These are phyloP conservation scores for Fallopia convolvulus DNA, from an alignment of 148 eudicot genomes.

Conservation along the genomic window DNA sequence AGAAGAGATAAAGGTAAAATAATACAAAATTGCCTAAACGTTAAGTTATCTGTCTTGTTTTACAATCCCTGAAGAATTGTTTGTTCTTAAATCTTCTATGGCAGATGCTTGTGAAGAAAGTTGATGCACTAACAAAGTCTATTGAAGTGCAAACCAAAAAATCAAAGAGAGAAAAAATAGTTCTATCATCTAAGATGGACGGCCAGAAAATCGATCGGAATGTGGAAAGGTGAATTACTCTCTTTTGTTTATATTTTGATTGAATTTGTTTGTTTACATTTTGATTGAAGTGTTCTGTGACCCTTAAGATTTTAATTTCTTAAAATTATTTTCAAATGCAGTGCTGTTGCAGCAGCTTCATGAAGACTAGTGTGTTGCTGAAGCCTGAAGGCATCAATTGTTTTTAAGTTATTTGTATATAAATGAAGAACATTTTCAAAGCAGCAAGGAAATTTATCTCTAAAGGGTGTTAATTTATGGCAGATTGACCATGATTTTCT, in stretches of 20 bases:
- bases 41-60: background rate
- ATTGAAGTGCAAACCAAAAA: conserved; percentile 69
- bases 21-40: background rate
- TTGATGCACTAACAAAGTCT: conserved; percentile 52
- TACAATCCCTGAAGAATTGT: background rate
- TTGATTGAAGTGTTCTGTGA: background rate
- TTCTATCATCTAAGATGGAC: conserved; percentile 29
- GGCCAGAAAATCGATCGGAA: conserved; percentile 22
- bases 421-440: background rate
- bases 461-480: background rate
- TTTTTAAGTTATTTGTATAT: background rate
- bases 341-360: background rate
- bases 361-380: background rate
- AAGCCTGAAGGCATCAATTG: background rate
- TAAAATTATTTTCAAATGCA: background rate
- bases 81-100: background rate
- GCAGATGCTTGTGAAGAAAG: conserved; percentile 66
- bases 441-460: background rate
- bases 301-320: background rate
- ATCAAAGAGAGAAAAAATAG: conserved; percentile 49
- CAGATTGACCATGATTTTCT: background rate
- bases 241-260: background rate
- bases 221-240: background rate
- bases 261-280: background rate
- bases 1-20: conserved; percentile 70